Base-by-base conservation (phyloP, 768 basidiomycete species). In the Collybia nuda region DNA sequence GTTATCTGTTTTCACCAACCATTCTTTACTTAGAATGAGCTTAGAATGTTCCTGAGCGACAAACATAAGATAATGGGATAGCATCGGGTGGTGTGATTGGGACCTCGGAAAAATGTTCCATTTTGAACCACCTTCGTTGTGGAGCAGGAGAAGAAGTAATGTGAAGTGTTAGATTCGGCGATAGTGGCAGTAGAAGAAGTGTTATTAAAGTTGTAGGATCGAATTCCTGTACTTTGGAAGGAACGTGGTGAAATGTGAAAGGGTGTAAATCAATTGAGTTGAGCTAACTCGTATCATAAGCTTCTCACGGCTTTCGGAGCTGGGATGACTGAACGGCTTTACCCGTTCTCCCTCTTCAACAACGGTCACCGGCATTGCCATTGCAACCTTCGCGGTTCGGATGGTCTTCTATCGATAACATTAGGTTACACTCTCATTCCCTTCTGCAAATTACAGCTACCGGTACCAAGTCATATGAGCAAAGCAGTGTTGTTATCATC, bases 1-100 rank as follows among this genome's bases (percentile, higher is more conserved):
- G 32, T 72, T 70, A 60, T 90, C 84, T 44, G 77, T 70, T 63
- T 86, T 89, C 26, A 80, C 80, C 11, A 90, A 73, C 89, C 89
- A 91, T 65, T 90, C 87, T 62, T 83, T 86, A 49, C 69, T 69
- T 23, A 86, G 68, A 26, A 90, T 74, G 28, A 65, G 62, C 47
- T 80, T 81, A 28, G 76, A 70, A 48, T 82, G 74, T 42, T 81
- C 80, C 88, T 90, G 52, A 35, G 37, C 48, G 26, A 48, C 17
- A 36, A 44, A 15, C 11, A 52, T 55, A 23, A 59, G 57, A 51
- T 37, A 24, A 26, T 46, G 47, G 55, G 32, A 44, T 29, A 26
- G 17, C 9, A 46, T 39, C 40, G 44, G 22, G 22, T 43, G 40
- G 42, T 43, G 44, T 11, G 14, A 15, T 56, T 37, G 39, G 50